These are phyloP conservation scores for Saksenaea vasiformis DNA, from an alignment of 371 early-diverging fungal genomes.

Conservation along the genomic window DNA sequence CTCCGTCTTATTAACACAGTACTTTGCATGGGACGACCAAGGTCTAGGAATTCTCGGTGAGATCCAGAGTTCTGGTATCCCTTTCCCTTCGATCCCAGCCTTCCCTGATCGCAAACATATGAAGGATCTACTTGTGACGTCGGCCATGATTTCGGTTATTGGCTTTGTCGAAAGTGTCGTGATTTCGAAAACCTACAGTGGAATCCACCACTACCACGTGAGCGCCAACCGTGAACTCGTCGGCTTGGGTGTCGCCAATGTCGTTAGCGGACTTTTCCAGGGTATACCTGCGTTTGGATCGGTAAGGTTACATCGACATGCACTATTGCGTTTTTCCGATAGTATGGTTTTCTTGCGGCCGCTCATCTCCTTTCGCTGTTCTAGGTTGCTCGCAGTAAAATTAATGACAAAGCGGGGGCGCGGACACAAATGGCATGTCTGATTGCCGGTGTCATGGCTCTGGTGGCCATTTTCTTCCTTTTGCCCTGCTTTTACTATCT, in stretches of 20 bases:
- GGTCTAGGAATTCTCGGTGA: slow-evolving; percentile 78
- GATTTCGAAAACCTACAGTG: slow-evolving; percentile 89
- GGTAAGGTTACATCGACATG: slow-evolving; percentile 40
- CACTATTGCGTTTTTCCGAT: slow-evolving; percentile 54
- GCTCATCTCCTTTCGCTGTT: not conserved
- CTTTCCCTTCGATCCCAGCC: slow-evolving; percentile 61
- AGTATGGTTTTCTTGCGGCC: not conserved
- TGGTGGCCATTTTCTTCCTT: slow-evolving; percentile 75
- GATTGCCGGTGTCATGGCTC: slow-evolving; percentile 72
- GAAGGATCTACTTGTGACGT: slow-evolving; percentile 55
- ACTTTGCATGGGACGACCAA: slow-evolving; percentile 66
- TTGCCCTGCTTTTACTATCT: slow-evolving; percentile 84
- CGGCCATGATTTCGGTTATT: slow-evolving; percentile 86
- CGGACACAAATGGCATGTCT: slow-evolving; percentile 87
- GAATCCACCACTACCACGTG: slow-evolving; percentile 83
- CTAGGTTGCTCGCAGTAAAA: slow-evolving; percentile 81
- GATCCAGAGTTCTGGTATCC: slow-evolving; percentile 64
- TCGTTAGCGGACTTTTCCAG: slow-evolving; percentile 80
- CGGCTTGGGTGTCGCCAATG: slow-evolving; percentile 89
- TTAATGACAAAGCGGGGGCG: slow-evolving; percentile 89
- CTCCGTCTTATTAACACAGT: slow-evolving; percentile 63
- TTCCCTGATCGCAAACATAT: slow-evolving; percentile 60
- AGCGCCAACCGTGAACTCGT: slow-evolving; percentile 92
- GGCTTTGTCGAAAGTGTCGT: slow-evolving; percentile 95
- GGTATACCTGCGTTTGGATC: slow-evolving; percentile 91